Evolutionary conservation across 768 basidiomycete species (phyloP).

Genomic region (Panus rudis): DNA sequence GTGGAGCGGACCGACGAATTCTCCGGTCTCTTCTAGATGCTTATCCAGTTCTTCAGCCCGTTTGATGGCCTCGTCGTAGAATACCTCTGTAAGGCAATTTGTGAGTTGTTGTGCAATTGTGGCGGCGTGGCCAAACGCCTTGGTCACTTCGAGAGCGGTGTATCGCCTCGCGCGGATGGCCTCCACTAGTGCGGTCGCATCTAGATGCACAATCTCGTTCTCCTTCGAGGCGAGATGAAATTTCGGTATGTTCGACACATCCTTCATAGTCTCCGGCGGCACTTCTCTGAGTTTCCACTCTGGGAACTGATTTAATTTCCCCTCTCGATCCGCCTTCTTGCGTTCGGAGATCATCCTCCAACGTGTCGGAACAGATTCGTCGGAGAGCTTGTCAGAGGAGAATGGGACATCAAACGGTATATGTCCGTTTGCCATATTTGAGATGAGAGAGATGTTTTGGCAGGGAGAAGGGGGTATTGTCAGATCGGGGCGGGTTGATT

Average conservation of each 20-base stretch:
- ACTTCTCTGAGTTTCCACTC: conserved; percentile 21
- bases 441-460: no score
- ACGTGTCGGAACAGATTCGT: background rate
- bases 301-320: conserved; percentile 16
- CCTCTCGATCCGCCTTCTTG: conserved; percentile 22
- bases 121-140: conserved; percentile 31
- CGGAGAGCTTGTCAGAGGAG: no score
- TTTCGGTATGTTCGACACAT: conserved; percentile 23
- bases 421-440: no score
- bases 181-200: conserved; percentile 28
- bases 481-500: no score
- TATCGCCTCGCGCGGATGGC: conserved; percentile 21
- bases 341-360: conserved; percentile 13
- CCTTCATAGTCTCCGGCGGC: conserved; percentile 11
- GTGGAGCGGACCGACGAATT: conserved; percentile 64
- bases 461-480: no score
- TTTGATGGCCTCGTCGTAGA: conserved; percentile 59
- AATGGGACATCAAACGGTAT: no score
- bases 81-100: conserved; percentile 81
- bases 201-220: conserved; percentile 25
- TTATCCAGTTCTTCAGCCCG: conserved; percentile 60
- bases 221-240: conserved; percentile 25
- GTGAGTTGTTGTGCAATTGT: conserved; percentile 52
- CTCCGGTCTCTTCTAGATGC: conserved; percentile 52
- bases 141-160: conserved; percentile 27